A percentile compares a stretch with the other conserved stretches of the same genome.
Evolutionary conservation across 1,284 basidiomycete genomes (phyloP).

Genomic region (Cryptococcus deneoformans): DNA sequence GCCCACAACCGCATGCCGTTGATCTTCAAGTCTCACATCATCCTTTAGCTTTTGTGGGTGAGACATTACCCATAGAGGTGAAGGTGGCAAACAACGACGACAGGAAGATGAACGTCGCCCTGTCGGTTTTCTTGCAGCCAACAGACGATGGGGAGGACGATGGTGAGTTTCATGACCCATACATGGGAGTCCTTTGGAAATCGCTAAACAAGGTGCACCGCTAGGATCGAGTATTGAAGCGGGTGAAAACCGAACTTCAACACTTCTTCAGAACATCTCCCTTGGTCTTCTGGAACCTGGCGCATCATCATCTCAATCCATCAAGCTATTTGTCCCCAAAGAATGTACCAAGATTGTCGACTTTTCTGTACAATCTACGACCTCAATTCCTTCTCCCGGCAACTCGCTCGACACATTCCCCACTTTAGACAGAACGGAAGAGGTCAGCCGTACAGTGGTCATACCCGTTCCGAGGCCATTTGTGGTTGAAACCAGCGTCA

Average conservation of each 20-base stretch:
- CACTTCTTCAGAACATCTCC: slow-evolving; percentile 24
- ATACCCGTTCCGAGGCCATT: slow-evolving; percentile 37
- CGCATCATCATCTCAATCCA: slow-evolving; percentile 3
- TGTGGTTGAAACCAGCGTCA: slow-evolving; percentile 16
- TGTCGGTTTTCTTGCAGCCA: slow-evolving; percentile 65
- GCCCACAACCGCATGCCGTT: slow-evolving; percentile 61
- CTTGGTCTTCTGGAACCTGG: slow-evolving; percentile 22
- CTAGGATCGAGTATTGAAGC: slow-evolving; percentile 18
- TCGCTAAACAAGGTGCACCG: neutral
- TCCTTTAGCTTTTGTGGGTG: slow-evolving; percentile 69
- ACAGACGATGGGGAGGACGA: slow-evolving; percentile 73
- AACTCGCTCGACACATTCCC: neutral
- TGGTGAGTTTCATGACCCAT: slow-evolving; percentile 53
- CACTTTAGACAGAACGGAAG: slow-evolving; percentile 11
- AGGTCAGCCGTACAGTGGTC: slow-evolving; percentile 22
- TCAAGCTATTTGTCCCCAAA: slow-evolving; percentile 16
- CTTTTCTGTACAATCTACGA: slow-evolving; percentile 21
- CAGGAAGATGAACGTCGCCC: slow-evolving; percentile 60
- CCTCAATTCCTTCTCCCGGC: neutral
- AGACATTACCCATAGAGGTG: slow-evolving; percentile 67
- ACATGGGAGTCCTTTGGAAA: no score
- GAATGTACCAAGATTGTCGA: slow-evolving; percentile 28
- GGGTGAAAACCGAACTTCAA: slow-evolving; percentile 13
- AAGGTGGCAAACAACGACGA: slow-evolving; percentile 67
- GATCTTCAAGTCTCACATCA: slow-evolving; percentile 58